Evolutionary conservation across 257 asterid genomes (phyloP).

Genomic region (Gynochthodes officinalis): DNA sequence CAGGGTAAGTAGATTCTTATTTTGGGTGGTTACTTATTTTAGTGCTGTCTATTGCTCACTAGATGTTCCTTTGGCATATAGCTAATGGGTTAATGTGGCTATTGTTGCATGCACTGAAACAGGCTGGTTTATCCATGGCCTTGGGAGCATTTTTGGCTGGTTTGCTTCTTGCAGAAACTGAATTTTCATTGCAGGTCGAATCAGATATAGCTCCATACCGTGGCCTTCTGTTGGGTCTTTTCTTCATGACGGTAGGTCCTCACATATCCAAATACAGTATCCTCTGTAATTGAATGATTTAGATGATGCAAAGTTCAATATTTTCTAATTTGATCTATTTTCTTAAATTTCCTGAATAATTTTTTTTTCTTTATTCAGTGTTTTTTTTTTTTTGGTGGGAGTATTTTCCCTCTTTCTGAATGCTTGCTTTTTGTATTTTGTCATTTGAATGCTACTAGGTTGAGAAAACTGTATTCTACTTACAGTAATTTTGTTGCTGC

Average conservation of each 20-base stretch:
- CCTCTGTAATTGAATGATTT: neutral
- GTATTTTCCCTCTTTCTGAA: neutral
- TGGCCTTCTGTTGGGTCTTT: conserved; percentile 96
- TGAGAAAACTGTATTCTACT: too few species aligned
- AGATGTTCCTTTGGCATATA: neutral
- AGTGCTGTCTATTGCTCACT: conserved; percentile 11
- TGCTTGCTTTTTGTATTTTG: neutral
- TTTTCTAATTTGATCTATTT: neutral
- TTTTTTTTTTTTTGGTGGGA: neutral
- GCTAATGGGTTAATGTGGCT: conserved; percentile 5
- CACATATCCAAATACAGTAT: neutral
- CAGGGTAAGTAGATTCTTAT: conserved; percentile 57
- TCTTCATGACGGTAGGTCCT: conserved; percentile 92
- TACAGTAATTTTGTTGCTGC: neutral
- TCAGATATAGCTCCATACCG: conserved; percentile 99
- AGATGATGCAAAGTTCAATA: neutral
- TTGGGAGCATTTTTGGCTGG: conserved; percentile 99
- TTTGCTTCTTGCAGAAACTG: conserved; percentile 98
- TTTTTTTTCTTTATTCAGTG: neutral
- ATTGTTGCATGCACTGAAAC: conserved; percentile 24
- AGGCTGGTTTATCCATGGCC: conserved; percentile 99
- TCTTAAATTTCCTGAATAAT: neutral
- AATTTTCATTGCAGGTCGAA: conserved; percentile 97
- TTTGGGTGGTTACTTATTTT: conserved; percentile 16
- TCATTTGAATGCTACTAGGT: neutral